phyloP scores from a whole-genome alignment of 192 early-diverging fungal species.

The Linnemannia zychae region DNA sequence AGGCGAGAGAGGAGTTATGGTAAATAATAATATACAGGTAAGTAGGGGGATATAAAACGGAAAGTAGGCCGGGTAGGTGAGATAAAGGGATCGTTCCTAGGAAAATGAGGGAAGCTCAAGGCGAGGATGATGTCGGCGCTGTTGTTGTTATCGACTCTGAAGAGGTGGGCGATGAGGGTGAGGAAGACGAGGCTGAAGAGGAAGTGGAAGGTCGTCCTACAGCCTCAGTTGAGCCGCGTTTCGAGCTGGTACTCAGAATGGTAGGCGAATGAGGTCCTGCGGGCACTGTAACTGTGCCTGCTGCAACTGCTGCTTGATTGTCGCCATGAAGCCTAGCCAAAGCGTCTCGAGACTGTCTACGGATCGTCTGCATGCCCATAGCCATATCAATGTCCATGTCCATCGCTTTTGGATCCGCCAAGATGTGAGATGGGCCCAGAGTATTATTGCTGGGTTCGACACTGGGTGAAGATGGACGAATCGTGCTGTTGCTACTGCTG shows the following conservation, averaged over 20 bases:
- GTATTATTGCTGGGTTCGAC: neutral
- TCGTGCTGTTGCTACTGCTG: neutral
- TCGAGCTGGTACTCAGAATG: neutral
- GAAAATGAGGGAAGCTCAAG: too few species aligned
- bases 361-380: neutral
- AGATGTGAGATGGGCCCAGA: neutral
- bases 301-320: neutral
- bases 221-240: neutral
- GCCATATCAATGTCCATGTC: neutral
- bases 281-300: neutral
- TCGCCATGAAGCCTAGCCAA: constrained; percentile 20
- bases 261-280: constrained; percentile 34
- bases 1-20: too few species aligned
- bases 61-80: too few species aligned
- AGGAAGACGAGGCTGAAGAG: too few species aligned
- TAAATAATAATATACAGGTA: too few species aligned
- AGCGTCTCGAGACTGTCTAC: constrained; percentile 18
- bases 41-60: too few species aligned
- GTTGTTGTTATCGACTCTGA: too few species aligned
- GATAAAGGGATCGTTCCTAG: too few species aligned
- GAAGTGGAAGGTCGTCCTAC: too few species aligned
- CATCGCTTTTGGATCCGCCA: constrained; percentile 2
- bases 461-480: neutral
- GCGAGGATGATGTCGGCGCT: too few species aligned
- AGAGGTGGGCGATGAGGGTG: too few species aligned